Base-by-base conservation (phyloP, 2,329 filamentous ascomycete species). In the Pseudogymnoascus sp. region DNA sequence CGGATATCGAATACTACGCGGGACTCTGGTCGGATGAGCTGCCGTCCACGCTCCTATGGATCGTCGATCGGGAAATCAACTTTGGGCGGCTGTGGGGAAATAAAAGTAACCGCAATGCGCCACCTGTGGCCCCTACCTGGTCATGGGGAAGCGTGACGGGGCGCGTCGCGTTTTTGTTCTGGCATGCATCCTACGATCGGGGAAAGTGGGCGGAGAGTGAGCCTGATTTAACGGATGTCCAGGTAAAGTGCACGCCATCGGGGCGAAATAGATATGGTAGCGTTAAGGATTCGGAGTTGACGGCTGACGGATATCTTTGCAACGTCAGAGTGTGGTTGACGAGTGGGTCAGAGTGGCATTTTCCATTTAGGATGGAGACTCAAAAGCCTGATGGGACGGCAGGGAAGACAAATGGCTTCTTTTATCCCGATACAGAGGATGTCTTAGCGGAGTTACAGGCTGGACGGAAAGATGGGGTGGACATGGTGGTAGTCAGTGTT, bases 1-100 rank as follows among this genome's bases (percentile, higher is more conserved):
- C 39, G 9, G 37, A 54, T 25, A 50, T 57, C 14, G 61, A 65
- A 20, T 65, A 65, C 43, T 37, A 63, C 2, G 63, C 63, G 11
- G 64, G 64, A 11, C 60, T 65, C 18, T 65, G 64, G 64, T 54
- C 47, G 2, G 47, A 54, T 32, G 47, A 54, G 28, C 4, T 54
- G 2, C 47, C 47, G 4, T 54, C 47, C n/a, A 54, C 47, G 8
- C 47, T 54, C 8, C 16, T 54, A 12, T 54, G 47, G 47, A 1
- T 54, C 5, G 47, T 54, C 2, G n/a, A 54, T 9, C 25, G 47
- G 1, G 47, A 32, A 32, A 20, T 54, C 4, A 20, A 32, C 9
- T 54, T 32, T 4, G 47, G 47, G 9, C n/a, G 25, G 4, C 5
- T 54, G 28, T 54, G 47, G 47, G 47, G 47, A 7, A 54, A 32